A percentile compares a stretch with the other conserved stretches of the same genome.
phyloP scores from a whole-genome alignment of 768 basidiomycete species.

The Nevesoporus exiguus region DNA sequence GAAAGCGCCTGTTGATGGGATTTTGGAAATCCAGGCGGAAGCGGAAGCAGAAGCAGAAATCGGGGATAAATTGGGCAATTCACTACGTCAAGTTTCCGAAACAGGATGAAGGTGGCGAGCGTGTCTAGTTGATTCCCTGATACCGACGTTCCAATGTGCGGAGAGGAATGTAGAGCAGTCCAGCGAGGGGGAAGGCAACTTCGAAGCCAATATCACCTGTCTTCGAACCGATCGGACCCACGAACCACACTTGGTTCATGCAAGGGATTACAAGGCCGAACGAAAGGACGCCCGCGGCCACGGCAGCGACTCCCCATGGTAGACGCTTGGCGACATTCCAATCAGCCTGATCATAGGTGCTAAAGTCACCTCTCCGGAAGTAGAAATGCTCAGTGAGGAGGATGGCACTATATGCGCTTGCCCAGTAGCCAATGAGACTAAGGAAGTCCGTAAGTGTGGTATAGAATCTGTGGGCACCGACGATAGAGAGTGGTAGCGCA shows the following conservation, averaged over 20 bases:
- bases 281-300: constrained; percentile 46
- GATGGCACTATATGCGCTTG: constrained; percentile 53
- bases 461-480: constrained; percentile 68
- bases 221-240: constrained; percentile 59
- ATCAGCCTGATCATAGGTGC: constrained; percentile 43
- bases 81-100: constrained; percentile 11
- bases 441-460: constrained; percentile 60
- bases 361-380: constrained; percentile 52
- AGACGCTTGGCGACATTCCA: constrained; percentile 54
- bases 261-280: constrained; percentile 58
- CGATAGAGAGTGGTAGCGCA: constrained; percentile 63
- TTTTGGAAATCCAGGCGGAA: neutral
- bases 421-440: constrained; percentile 68
- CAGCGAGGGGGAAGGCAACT: constrained; percentile 49
- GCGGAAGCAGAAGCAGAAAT: neutral
- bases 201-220: constrained; percentile 75
- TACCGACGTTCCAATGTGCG: constrained; percentile 46
- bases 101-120: neutral
- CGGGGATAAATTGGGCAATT: constrained; percentile 2
- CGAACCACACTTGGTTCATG: constrained; percentile 71
- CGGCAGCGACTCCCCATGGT: constrained; percentile 61
- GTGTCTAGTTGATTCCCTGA: constrained; percentile 22
- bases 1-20: neutral
- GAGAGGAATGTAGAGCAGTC: constrained; percentile 51
- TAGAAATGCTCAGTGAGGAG: constrained; percentile 64